Evolutionary conservation across 1,284 basidiomycete genomes (phyloP).

Genomic region (Trichosporon asahii): DNA sequence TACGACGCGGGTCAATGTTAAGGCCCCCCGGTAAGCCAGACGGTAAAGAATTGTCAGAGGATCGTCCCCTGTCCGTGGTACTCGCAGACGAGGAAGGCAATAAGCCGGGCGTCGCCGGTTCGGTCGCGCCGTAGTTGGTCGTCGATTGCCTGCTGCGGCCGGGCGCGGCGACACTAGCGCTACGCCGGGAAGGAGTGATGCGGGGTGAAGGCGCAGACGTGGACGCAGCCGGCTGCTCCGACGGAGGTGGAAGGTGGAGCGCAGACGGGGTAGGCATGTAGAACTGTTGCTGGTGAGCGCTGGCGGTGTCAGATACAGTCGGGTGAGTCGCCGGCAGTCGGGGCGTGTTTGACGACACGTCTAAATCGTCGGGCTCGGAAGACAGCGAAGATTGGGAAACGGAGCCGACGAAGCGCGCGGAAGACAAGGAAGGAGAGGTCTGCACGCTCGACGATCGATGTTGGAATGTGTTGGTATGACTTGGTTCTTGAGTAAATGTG

Average conservation of each 20-base stretch:
- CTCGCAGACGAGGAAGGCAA: not conserved
- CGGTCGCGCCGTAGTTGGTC: constrained; percentile 13
- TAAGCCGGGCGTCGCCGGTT: not conserved
- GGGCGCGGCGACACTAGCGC: constrained; percentile 15
- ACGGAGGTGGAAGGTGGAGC: constrained; percentile 4
- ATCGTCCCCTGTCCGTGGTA: not conserved
- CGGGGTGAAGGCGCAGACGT: constrained; percentile 9
- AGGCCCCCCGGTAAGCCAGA: constrained; percentile 6
- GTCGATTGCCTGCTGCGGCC: not conserved
- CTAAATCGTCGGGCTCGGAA: constrained; percentile 13
- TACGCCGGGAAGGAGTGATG: constrained; percentile 14
- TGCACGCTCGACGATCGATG: constrained; percentile 13
- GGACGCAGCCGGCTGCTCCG: not conserved
- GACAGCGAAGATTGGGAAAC: constrained; percentile 20
- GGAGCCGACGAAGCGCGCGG: constrained; percentile 15
- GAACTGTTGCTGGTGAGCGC: constrained; percentile 15
- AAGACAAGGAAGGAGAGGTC: constrained; percentile 21
- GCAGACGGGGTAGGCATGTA: constrained; percentile 15
- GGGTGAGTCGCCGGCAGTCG: constrained; percentile 1
- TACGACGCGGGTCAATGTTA: constrained; percentile 20
- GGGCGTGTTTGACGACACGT: constrained; percentile 16
- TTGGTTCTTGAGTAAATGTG: constrained; percentile 30
- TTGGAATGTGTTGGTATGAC: constrained; percentile 3
- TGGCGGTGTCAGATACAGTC: not conserved
- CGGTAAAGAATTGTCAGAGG: not conserved